Evolutionary conservation across 352 stramenopile species (phyloP).

Genomic region (Paralagenidium karlingii): DNA sequence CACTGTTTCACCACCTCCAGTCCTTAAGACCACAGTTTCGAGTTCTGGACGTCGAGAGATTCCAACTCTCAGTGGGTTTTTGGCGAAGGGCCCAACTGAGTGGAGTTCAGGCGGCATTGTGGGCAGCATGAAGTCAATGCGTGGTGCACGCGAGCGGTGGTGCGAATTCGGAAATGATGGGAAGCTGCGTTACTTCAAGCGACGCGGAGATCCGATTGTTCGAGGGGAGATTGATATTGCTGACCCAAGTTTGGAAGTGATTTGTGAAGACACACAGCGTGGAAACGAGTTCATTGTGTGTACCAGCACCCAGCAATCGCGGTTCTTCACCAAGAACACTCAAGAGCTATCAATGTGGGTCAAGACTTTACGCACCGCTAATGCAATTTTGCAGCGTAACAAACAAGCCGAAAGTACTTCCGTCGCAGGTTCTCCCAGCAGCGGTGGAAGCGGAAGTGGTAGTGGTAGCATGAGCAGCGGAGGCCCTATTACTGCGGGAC

Average conservation of each 20-base stretch:
- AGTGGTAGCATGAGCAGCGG: no score
- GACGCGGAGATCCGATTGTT: slow-evolving; percentile 66
- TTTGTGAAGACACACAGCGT: slow-evolving; percentile 60
- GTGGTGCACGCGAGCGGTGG: slow-evolving; percentile 70
- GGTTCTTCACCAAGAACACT: slow-evolving; percentile 68
- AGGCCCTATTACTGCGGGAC: no score
- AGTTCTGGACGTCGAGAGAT: slow-evolving; percentile 48
- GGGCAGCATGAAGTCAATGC: slow-evolving; percentile 79
- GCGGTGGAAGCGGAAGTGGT: no score
- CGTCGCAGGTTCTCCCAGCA: not conserved
- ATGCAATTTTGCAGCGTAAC: slow-evolving; percentile 43
- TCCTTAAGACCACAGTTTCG: no score
- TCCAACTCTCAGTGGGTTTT: slow-evolving; percentile 56
- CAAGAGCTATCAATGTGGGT: slow-evolving; percentile 72
- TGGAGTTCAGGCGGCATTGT: slow-evolving; percentile 69
- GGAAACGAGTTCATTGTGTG: slow-evolving; percentile 71
- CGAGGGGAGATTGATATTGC: slow-evolving; percentile 70
- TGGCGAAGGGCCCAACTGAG: slow-evolving; percentile 81
- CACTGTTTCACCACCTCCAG: no score
- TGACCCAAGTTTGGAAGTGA: slow-evolving; percentile 69
- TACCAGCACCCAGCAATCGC: slow-evolving; percentile 73
- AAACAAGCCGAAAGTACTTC: slow-evolving; percentile 5
- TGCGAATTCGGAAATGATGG: slow-evolving; percentile 65
- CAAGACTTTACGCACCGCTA: slow-evolving; percentile 54
- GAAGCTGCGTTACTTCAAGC: slow-evolving; percentile 80